phyloP scores from a whole-genome alignment of 2,329 filamentous ascomycete genomes.

The Rhinocladiella similis region DNA sequence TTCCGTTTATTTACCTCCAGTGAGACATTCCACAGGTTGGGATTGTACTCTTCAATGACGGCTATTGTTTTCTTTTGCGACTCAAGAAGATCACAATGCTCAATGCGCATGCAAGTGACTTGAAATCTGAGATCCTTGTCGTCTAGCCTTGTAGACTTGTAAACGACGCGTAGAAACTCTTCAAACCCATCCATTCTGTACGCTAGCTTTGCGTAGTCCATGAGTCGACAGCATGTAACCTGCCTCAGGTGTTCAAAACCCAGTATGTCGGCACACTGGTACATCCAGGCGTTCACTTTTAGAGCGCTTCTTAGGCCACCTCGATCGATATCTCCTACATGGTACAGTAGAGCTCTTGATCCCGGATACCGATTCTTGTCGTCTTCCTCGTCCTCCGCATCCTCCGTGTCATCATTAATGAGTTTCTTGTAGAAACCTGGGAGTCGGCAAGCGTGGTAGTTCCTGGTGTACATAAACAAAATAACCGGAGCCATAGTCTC shows the following conservation, averaged over 20 bases:
- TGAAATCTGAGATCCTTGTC: slow-evolving; percentile 4
- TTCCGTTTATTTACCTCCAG: slow-evolving; percentile 1
- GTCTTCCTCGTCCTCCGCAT: neutral
- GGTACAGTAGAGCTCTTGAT: rapidly evolving
- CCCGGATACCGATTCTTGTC: neutral
- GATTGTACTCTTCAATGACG: slow-evolving; percentile 10
- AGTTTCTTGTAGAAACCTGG: slow-evolving; percentile 1
- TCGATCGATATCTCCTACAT: neutral
- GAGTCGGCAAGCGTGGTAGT: slow-evolving; percentile 4
- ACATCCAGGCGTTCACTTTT: slow-evolving; percentile 4
- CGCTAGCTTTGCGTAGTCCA: neutral
- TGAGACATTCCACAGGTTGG: slow-evolving; percentile 1
- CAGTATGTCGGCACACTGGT: slow-evolving; percentile 14
- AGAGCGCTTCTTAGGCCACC: neutral
- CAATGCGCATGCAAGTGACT: slow-evolving; percentile 5
- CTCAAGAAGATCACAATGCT: neutral
- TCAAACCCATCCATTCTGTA: slow-evolving; percentile 7
- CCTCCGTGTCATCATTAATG: neutral
- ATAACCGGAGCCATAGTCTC: slow-evolving; percentile 8
- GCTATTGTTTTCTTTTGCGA: neutral
- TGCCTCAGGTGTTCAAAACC: slow-evolving; percentile 2
- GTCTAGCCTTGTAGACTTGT: slow-evolving; percentile 5
- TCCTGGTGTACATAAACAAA: slow-evolving; percentile 10
- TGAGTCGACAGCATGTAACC: slow-evolving; percentile 1
- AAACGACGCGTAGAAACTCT: neutral